Base-by-base conservation (phyloP, 192 early-diverging fungal genomes). In the Geranomyces michiganensis region DNA sequence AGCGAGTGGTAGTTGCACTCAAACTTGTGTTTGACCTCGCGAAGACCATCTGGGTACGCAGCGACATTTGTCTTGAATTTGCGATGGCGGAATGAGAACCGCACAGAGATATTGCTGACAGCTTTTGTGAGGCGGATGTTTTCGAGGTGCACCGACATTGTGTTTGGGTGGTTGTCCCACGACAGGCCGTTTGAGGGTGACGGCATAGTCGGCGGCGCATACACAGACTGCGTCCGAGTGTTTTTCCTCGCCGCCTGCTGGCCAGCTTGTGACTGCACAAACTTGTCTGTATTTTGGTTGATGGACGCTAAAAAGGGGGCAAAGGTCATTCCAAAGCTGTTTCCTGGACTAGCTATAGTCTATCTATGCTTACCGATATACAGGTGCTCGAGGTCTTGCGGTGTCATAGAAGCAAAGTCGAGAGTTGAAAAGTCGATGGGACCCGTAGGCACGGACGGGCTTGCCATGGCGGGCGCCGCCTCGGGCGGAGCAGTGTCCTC, bases 1-100 rank as follows among this genome's bases (percentile, higher is more conserved):
- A 80, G 65, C 12, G 67, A 48, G 51, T 80, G 79, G 31, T 75
- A 80, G 24, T 36, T 71, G 48, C 79, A 46, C 15, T 72, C 70
- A 55, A 72, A 72, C 21, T 51, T 60, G 44, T n/a, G 56, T 47
- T 72, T 72, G 22, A 6, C 14, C 10, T 59, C 62, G 43, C 56
- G 29, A 27, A 65, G 71, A 19, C 71, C 76, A 47, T 70, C 45
- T 7, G 76, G 76, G 27, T 49, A 58, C 10, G 67, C 33, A 44
- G 67, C 69, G 10, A 62, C 44, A 27, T 30, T 45, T 6, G 53
- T 31, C 19, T 67, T 77, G 46, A 62, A 24, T 56, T 69, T 77
- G 9, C 71, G 32, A 56, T 73, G 64, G 33, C 70, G 70, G 41
- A 72, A 72, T 0, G 70, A 62, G 31, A 72, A 72, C n/a, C 53